These are phyloP conservation scores for Anisodus acutangulus DNA, from an alignment of 257 asterid genomes.

Conservation along the genomic window DNA sequence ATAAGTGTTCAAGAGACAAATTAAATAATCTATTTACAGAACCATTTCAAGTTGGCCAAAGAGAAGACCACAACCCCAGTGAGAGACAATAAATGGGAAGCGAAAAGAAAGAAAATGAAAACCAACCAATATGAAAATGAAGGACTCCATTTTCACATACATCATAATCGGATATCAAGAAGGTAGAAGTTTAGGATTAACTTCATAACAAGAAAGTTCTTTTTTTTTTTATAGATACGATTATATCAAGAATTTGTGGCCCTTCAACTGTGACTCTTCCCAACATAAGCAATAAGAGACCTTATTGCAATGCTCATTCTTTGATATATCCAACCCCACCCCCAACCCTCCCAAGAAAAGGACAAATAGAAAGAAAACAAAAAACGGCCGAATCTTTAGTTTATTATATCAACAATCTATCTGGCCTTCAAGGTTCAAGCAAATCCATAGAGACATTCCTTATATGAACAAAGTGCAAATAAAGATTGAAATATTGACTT, in stretches of 20 bases:
- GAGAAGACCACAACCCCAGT: background rate
- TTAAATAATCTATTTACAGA: background rate
- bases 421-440: background rate
- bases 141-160: background rate
- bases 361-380: background rate
- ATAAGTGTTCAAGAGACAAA: background rate
- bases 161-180: background rate
- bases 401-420: background rate
- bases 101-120: background rate
- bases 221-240: background rate
- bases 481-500: background rate
- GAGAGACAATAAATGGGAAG: background rate
- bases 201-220: background rate
- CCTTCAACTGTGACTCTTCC: background rate
- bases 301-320: background rate
- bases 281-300: background rate
- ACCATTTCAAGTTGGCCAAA: background rate
- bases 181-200: background rate
- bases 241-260: background rate
- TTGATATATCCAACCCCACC: background rate
- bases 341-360: background rate
- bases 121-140: background rate
- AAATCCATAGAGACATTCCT: background rate
- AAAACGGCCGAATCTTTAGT: background rate
- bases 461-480: conserved; percentile 8